Evolutionary conservation across 768 basidiomycete species (phyloP).

Genomic region (Phylloporus rhodoxanthus): DNA sequence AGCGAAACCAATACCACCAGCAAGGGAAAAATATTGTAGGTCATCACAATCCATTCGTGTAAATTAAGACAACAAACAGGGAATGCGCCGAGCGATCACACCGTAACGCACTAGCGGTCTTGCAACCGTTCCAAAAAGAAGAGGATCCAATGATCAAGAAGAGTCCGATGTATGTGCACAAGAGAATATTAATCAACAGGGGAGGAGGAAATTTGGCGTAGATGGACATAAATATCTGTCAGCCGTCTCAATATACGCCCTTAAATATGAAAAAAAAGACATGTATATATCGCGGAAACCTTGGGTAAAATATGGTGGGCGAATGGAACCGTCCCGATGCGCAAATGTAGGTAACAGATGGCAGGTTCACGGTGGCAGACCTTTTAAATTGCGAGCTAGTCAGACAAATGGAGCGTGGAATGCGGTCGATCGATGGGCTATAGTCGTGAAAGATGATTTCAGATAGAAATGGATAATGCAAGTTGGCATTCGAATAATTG

Average conservation of each 20-base stretch:
- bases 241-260: constrained; percentile 26
- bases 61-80: constrained; percentile 12
- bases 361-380: constrained; percentile 9
- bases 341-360: constrained; percentile 25
- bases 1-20: too few species aligned
- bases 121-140: constrained; percentile 16
- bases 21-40: not conserved
- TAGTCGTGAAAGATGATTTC: constrained; percentile 15
- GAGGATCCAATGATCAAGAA: not conserved
- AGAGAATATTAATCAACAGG: not conserved
- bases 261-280: constrained; percentile 18
- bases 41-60: constrained; percentile 11
- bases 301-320: constrained; percentile 15
- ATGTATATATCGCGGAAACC: constrained; percentile 14
- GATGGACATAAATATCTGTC: constrained; percentile 28
- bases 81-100: constrained; percentile 16
- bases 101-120: constrained; percentile 20
- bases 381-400: constrained; percentile 17
- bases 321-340: constrained; percentile 26
- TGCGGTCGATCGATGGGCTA: constrained; percentile 22
- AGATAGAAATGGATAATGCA: constrained; percentile 18
- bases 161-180: constrained; percentile 17
- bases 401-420: constrained; percentile 29
- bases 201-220: constrained; percentile 15
- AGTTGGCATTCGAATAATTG: constrained; percentile 11